Evolutionary conservation across 345 rosid species (phyloP).

Genomic region (Hypericum androsaemum): DNA sequence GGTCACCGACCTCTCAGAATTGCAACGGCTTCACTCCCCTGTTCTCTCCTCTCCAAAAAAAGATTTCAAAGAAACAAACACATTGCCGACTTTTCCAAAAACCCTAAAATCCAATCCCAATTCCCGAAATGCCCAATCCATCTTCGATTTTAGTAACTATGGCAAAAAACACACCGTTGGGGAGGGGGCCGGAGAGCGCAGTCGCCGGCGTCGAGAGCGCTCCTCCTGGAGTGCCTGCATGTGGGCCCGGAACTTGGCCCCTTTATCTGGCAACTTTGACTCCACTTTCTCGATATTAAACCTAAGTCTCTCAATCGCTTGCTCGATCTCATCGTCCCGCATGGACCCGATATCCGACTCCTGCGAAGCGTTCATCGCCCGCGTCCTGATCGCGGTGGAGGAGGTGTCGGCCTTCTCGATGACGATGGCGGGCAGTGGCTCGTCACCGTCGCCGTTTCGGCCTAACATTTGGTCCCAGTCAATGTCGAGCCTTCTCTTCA

Average conservation of each 20-base stretch:
- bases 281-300: neutral
- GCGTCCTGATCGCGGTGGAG: neutral
- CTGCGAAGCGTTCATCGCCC: conserved; percentile 1
- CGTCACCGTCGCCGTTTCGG: too few relatives aligned
- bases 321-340: conserved; percentile 29
- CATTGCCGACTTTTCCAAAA: too few relatives aligned
- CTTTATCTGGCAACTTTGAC: conserved; percentile 33
- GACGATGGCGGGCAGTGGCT: too few relatives aligned
- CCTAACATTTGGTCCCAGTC: too few relatives aligned
- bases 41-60: too few relatives aligned
- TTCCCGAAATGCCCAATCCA: neutral
- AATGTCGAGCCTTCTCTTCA: too few relatives aligned
- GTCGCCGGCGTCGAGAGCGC: conserved; percentile 34
- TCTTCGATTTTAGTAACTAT: neutral
- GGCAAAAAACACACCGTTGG: conserved; percentile 21
- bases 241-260: conserved; percentile 28
- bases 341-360: conserved; percentile 11
- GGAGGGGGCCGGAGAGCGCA: conserved; percentile 4
- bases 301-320: conserved; percentile 20
- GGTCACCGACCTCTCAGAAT: neutral
- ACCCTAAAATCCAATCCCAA: too few relatives aligned
- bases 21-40: neutral
- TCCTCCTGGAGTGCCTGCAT: conserved; percentile 36
- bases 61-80: too few relatives aligned
- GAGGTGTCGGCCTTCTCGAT: neutral